Percentiles rank a stretch among this genome's conserved stretches.
These are phyloP conservation scores for Sclerotiophoma versabilis DNA, from an alignment of 2,329 filamentous ascomycete species.

Conservation along the genomic window DNA sequence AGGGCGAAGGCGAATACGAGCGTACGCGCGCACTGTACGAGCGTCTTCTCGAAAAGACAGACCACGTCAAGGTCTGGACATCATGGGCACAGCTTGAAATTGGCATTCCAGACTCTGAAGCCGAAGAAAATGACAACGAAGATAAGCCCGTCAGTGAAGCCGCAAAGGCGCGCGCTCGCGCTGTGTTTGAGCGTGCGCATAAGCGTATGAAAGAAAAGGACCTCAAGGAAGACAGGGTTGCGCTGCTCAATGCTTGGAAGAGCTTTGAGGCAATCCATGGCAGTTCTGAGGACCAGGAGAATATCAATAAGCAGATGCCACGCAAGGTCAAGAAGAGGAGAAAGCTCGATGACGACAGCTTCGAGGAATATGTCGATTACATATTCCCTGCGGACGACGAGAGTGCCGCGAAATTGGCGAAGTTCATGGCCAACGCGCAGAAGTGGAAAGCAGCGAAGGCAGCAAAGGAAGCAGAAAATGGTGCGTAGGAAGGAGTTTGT, in stretches of 20 bases:
- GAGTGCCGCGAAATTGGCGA: slow-evolving; percentile 81
- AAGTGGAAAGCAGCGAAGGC: slow-evolving; percentile 76
- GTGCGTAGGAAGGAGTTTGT: background rate
- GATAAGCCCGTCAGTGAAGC: slow-evolving; percentile 75
- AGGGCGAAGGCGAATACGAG: slow-evolving; percentile 91
- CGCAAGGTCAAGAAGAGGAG: slow-evolving; percentile 90
- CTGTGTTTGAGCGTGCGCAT: slow-evolving; percentile 84
- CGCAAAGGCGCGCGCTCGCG: slow-evolving; percentile 81
- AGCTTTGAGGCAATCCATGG: slow-evolving; percentile 91
- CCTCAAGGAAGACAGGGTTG: slow-evolving; percentile 91
- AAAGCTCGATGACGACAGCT: slow-evolving; percentile 88
- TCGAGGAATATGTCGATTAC: slow-evolving; percentile 97
- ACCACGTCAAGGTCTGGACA: slow-evolving; percentile 99
- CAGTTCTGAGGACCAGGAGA: slow-evolving; percentile 74
- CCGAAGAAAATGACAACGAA: slow-evolving; percentile 53
- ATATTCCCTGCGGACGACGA: slow-evolving; percentile 96
- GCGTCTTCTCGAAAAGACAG: slow-evolving; percentile 89
- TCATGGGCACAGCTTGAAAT: slow-evolving; percentile 99
- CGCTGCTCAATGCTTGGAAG: slow-evolving; percentile 89
- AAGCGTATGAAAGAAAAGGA: slow-evolving; percentile 87
- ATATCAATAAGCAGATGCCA: slow-evolving; percentile 92
- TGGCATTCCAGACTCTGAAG: slow-evolving; percentile 78
- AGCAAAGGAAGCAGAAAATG: slow-evolving; percentile 20
- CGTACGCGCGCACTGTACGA: slow-evolving; percentile 84
- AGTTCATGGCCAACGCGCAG: slow-evolving; percentile 83